Base-by-base conservation (phyloP, 352 stramenopile genomes). In the Globisporangium okanoganense region DNA sequence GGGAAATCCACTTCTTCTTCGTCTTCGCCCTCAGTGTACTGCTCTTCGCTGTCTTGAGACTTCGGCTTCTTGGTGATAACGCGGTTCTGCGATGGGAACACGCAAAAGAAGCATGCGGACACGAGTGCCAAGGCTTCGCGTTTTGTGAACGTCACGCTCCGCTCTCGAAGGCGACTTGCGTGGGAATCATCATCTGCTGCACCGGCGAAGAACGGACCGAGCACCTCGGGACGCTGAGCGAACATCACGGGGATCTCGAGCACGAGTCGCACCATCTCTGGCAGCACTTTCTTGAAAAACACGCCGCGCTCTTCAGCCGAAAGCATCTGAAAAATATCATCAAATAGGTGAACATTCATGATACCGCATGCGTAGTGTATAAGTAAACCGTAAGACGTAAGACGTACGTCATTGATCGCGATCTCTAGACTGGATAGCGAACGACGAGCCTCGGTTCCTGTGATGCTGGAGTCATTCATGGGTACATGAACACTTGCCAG, bases 181-280 rank as follows among this genome's bases (percentile, higher is more conserved):
- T 48, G 7, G 29, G 48, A 29, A 18, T 0, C 20, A 22, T 13
- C n/a, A n/a, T n/a, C n/a, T n/a, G n/a, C n/a, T n/a, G n/a, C n/a
- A n/a, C 24, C n/a, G 31, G 45, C n/a, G 10, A 43, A 18, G 44
- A 73, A 52, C 31, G 79, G 69, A 10, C 67, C 75, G 18, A 90
- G 69, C 9, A 91, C 64, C 3, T 47, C 63, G 3, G 73, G 69
- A 1, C 71, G 66, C 12, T 58, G 61, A 0, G 65, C 43, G 43
- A 90, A 90, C n/a, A 82, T 63, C 16, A 73, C 65, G 4, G 83
- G 81, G 35, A 92, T 52, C 9, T 69, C 40, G 27, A 88, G 50
- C 45, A 90, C 72, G 31, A 88, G 57, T 6, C 56, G 53, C 31
- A 53, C 69, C 67, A 92, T 82, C 13, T 75, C 65, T 2, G 83